A percentile compares a stretch with the other conserved stretches of the same genome.
Conservation (phyloP, 1,284 basidiomycete genomes). For the Ustilago bromivora region DNA sequence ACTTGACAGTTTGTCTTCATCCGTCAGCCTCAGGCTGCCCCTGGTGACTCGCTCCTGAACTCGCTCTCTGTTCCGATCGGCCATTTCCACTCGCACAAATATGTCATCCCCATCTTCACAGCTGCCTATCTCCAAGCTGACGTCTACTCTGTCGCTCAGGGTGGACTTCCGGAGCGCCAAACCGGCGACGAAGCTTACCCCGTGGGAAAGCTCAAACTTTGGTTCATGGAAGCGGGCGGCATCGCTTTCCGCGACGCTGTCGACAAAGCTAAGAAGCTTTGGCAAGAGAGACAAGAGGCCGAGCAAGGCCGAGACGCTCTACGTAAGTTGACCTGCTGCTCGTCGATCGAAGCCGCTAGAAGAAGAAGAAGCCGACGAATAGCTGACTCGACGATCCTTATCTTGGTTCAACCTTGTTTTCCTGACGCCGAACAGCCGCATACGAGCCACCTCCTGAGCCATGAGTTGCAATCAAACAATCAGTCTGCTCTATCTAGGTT, state of each 20-base stretch:
- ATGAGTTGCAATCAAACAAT: neutral
- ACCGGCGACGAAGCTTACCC: constrained; percentile 27
- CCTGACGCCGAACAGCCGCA: constrained; percentile 15
- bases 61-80: constrained; percentile 55
- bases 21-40: constrained; percentile 31
- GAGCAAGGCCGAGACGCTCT: constrained; percentile 49
- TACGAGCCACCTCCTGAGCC: constrained; percentile 27
- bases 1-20: constrained; percentile 51
- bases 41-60: constrained; percentile 22
- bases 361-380: neutral
- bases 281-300: constrained; percentile 22
- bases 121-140: constrained; percentile 57
- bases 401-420: neutral
- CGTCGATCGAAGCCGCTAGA: neutral
- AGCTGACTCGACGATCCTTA: neutral
- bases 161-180: constrained; percentile 54
- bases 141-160: constrained; percentile 52
- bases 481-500: neutral
- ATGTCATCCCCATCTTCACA: constrained; percentile 59
- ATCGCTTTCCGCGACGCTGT: constrained; percentile 55
- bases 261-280: constrained; percentile 31
- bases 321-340: constrained; percentile 29
- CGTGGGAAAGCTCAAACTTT: constrained; percentile 58
- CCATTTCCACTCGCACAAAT: constrained; percentile 49
- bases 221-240: constrained; percentile 58